phyloP scores from a whole-genome alignment of 352 stramenopile species.

The Hyaloperonospora arabidopsidis region DNA sequence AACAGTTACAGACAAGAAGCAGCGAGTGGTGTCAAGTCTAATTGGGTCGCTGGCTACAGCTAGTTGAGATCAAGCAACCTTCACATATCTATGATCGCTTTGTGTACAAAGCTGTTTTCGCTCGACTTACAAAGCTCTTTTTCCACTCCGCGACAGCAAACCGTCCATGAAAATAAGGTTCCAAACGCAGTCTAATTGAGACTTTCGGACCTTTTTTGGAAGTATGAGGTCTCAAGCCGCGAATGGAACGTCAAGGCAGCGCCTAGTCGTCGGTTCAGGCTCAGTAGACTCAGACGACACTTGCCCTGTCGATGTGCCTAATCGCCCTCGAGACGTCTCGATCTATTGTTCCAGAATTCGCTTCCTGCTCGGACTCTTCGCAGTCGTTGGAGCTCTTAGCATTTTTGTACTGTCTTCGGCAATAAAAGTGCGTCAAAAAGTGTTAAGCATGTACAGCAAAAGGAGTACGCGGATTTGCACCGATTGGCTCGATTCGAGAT shows the following conservation, averaged over 20 bases:
- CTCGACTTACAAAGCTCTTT: too few species aligned
- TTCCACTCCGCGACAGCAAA: too few species aligned
- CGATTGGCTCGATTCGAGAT: constrained; percentile 24
- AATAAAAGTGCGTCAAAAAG: constrained; percentile 10
- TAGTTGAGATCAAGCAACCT: too few species aligned
- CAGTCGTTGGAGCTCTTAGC: constrained; percentile 16
- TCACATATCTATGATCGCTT: too few species aligned
- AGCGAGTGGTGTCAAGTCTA: background rate
- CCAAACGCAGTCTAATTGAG: too few species aligned
- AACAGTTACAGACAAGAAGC: background rate
- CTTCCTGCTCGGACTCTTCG: constrained; percentile 7
- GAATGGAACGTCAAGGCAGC: constrained; percentile 19
- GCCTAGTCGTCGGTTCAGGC: constrained; percentile 16
- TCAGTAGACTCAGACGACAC: constrained; percentile 10
- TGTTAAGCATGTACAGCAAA: background rate
- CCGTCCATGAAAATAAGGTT: too few species aligned
- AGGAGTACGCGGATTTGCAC: constrained; percentile 10
- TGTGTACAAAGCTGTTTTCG: too few species aligned
- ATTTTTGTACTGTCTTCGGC: constrained; percentile 12
- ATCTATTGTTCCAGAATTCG: background rate
- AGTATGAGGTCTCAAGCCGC: too few species aligned
- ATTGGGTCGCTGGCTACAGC: background rate
- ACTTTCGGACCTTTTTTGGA: too few species aligned
- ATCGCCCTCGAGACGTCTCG: constrained; percentile 6
- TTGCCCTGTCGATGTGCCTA: constrained; percentile 3